phyloP scores from a whole-genome alignment of 305 asterid genomes.

The Andrographis paniculata region DNA sequence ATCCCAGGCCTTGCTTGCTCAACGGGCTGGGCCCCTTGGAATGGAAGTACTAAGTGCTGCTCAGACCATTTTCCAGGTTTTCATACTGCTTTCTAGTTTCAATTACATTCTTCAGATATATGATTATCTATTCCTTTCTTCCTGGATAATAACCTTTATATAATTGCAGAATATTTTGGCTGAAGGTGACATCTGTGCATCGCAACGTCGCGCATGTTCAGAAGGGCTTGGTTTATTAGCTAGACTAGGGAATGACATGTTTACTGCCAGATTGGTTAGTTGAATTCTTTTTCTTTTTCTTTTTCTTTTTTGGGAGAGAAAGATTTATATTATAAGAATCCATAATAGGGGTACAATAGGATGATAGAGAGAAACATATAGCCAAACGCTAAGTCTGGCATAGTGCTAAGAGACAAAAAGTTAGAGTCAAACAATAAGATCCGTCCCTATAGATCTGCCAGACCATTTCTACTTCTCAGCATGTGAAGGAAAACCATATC shows the following conservation, averaged over 20 bases:
- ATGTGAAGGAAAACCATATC: too few species aligned
- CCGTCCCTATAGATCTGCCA: too few species aligned
- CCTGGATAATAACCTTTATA: constrained; percentile 23
- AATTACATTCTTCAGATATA: neutral
- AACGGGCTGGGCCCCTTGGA: constrained; percentile 81
- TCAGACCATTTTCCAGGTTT: constrained; percentile 94
- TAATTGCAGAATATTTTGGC: constrained; percentile 71
- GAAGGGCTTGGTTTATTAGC: constrained; percentile 99
- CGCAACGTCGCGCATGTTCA: constrained; percentile 92
- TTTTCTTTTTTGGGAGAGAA: too few species aligned
- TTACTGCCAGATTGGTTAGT: constrained; percentile 95
- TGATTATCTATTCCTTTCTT: constrained; percentile 15
- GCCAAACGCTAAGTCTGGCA: too few species aligned
- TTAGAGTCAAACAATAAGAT: too few species aligned
- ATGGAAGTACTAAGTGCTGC: constrained; percentile 70
- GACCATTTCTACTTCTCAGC: too few species aligned
- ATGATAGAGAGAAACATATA: too few species aligned
- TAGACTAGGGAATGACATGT: constrained; percentile 89
- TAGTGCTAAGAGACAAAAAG: too few species aligned
- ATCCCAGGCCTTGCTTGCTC: constrained; percentile 69
- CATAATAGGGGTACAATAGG: too few species aligned
- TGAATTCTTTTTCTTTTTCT: constrained; percentile 17
- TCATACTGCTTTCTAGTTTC: constrained; percentile 14
- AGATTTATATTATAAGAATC: too few species aligned
- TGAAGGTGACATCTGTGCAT: constrained; percentile 92